phyloP scores from a whole-genome alignment of 1,284 basidiomycete species.

The Polyporus tsugae region DNA sequence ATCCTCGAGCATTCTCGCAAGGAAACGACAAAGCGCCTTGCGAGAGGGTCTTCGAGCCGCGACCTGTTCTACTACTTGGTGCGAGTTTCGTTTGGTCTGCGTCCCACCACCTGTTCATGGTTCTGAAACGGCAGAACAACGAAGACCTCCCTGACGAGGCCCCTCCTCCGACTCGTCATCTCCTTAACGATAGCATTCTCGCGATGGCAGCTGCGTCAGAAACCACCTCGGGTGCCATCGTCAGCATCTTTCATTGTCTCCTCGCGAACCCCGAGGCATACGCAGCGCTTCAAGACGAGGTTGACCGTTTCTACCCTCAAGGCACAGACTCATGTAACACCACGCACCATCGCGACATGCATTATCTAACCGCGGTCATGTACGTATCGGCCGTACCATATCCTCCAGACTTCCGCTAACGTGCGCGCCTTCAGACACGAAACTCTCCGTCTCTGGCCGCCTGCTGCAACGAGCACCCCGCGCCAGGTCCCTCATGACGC shows the following conservation, averaged over 20 bases:
- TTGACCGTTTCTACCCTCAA: conserved; percentile 1
- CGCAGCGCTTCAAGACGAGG: conserved; percentile 36
- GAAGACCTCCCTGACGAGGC: conserved; percentile 29
- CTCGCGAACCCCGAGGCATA: conserved; percentile 33
- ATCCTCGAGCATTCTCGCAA: neutral
- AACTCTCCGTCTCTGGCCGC: conserved; percentile 59
- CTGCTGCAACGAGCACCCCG: conserved; percentile 46
- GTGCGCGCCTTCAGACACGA: conserved; percentile 55
- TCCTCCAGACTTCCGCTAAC: too few relatives aligned
- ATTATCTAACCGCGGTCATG: conserved; percentile 41
- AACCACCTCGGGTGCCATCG: conserved; percentile 38
- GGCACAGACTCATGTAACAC: too few relatives aligned
- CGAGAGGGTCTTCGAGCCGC: conserved; percentile 13
- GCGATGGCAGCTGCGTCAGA: conserved; percentile 42
- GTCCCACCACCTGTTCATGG: neutral
- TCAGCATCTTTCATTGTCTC: conserved; percentile 36
- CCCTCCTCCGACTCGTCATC: conserved; percentile 17
- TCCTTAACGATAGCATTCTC: conserved; percentile 29
- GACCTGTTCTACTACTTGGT: conserved; percentile 36
- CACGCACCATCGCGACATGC: conserved; percentile 33
- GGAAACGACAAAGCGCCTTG: conserved; percentile 12
- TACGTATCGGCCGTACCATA: conserved; percentile 17
- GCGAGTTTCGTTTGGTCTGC: neutral
- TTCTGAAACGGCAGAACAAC: conserved; percentile 23
- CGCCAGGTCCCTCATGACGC: conserved; percentile 44